Percentiles rank a stretch among this genome's conserved stretches.
Conservation (phyloP, 768 basidiomycete species). For the Cystofilobasidium macerans region DNA sequence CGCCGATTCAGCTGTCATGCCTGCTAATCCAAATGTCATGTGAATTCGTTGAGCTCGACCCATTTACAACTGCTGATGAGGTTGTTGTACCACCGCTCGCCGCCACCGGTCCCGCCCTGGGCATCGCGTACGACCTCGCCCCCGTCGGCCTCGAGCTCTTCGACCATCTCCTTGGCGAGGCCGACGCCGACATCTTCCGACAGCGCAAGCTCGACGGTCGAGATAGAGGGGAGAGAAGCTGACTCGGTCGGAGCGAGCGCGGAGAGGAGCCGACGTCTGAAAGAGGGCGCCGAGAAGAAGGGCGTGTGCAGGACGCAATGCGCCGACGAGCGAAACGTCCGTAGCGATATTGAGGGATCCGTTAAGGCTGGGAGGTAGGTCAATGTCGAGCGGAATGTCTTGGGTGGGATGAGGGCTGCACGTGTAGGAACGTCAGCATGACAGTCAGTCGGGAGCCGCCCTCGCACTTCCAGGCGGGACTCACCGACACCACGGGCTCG, state of each 20-base stretch:
- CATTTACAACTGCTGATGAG: slow-evolving; percentile 30
- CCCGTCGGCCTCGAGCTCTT: slow-evolving; percentile 53
- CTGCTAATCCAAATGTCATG: not conserved
- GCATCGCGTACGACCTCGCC: slow-evolving; percentile 71
- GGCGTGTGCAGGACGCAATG: slow-evolving; percentile 77
- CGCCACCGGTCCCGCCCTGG: slow-evolving; percentile 44
- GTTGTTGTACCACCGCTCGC: slow-evolving; percentile 50
- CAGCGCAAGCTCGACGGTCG: slow-evolving; percentile 58
- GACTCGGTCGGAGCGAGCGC: slow-evolving; percentile 39
- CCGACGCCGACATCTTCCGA: slow-evolving; percentile 62
- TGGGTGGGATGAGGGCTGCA: slow-evolving; percentile 76
- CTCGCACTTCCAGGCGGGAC: slow-evolving; percentile 30
- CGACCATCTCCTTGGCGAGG: slow-evolving; percentile 66
- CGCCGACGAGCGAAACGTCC: slow-evolving; percentile 56
- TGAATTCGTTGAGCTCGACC: slow-evolving; percentile 15
- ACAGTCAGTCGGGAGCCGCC: not conserved
- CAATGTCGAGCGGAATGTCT: slow-evolving; percentile 66
- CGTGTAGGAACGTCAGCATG: not conserved
- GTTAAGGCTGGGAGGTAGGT: slow-evolving; percentile 58
- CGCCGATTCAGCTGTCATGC: not conserved
- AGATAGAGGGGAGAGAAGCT: not conserved
- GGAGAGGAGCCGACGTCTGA: slow-evolving; percentile 55
- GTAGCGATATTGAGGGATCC: slow-evolving; percentile 53
- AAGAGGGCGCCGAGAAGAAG: slow-evolving; percentile 55
- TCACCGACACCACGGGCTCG: slow-evolving; percentile 79